Conservation (phyloP, 371 early-diverging fungal genomes). For the Apophysomyces sp. region DNA sequence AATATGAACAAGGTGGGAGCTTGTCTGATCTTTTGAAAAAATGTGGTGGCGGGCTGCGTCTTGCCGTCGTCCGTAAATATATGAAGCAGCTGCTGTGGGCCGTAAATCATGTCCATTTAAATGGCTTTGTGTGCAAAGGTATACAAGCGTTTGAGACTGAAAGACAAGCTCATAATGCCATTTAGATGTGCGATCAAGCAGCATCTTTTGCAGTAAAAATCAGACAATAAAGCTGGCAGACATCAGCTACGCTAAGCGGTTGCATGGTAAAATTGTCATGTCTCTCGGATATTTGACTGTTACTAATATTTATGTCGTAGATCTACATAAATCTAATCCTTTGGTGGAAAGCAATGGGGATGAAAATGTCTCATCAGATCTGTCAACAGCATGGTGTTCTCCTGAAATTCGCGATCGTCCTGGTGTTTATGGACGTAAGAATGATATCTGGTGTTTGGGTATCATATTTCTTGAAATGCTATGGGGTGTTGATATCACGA, state of each 20-base stretch:
- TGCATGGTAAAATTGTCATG: conserved; percentile 33
- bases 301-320: conserved; percentile 6
- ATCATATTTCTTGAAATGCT: conserved; percentile 73
- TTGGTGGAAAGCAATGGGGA: conserved; percentile 39
- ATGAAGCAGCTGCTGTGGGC: conserved; percentile 61
- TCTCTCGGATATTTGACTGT: not conserved
- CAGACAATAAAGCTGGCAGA: conserved; percentile 44
- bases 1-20: conserved; percentile 47
- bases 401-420: conserved; percentile 62
- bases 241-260: conserved; percentile 45
- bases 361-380: conserved; percentile 17
- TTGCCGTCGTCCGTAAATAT: conserved; percentile 54
- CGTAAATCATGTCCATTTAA: conserved; percentile 55
- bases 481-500: conserved; percentile 63
- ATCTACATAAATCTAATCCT: conserved; percentile 42
- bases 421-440: conserved; percentile 64
- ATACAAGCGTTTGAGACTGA: not conserved
- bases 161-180: not conserved
- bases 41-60: conserved; percentile 49
- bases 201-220: conserved; percentile 36
- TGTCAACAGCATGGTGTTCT: conserved; percentile 44
- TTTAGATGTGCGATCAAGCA: conserved; percentile 37
- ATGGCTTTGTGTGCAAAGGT: conserved; percentile 65
- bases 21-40: conserved; percentile 45
- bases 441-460: conserved; percentile 79